Base-by-base conservation (phyloP, 306 rosid genomes). In the Vicia faba region DNA sequence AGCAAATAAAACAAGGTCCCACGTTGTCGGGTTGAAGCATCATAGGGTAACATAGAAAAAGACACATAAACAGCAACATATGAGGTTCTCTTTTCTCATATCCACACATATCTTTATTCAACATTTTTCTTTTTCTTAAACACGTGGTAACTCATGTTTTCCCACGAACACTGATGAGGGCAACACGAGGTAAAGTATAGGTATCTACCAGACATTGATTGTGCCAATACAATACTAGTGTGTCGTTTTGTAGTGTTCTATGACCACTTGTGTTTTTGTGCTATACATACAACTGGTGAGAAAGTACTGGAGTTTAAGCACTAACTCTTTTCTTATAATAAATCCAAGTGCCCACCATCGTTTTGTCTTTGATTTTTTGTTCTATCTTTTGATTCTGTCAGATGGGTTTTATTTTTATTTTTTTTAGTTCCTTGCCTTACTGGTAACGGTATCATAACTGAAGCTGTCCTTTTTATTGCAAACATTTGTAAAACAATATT, bases 21-120 rank as follows among this genome's bases (percentile, higher is more conserved):
- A 61, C 35, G 5, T 3, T 87, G 96, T 87, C 91, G 81, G 78
- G 33, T 81, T 88, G 95, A 70, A 26, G 56, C 87, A 84, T 84
- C 77, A 55, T 82, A 70, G 75, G 84, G 92, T 57, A 39, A 80
- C 96, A 87, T 10, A 57, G 81, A 73, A 64, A 74, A 71, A 81
- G 90, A 76, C 92, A 84, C 58, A 18, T 76, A 80, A 69, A 76
- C 80, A 76, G 14, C 83, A 50, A 2, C 81, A 25, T 64, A 33
- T 74, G 75, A 64, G 68, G 75, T 67, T 66, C 68, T 50, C 73
- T 55, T 55, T 48, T 69, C 63, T 38, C 38, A 60, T 55, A 41
- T 26, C 26, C 72, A 38, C 39, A 55, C 50, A 29, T 7, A 36
- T 58, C 73, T 57, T 71, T 48, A 54, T 67, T 18, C 36, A 12